Base-by-base conservation (phyloP, 2,329 filamentous ascomycete species). In the Aspergillus felis region DNA sequence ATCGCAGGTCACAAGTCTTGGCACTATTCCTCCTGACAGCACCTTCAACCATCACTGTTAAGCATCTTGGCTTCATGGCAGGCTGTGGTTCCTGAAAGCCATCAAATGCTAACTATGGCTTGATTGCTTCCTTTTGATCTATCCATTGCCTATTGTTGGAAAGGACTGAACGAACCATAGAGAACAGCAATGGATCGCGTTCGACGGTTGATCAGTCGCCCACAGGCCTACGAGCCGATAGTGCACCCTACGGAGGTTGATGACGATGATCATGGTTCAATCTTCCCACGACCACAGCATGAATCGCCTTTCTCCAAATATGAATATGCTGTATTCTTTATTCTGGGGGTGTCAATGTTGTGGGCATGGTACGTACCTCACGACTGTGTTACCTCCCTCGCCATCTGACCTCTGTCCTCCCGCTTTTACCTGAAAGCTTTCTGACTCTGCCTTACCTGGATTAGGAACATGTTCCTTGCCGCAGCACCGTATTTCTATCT, bases 391-490 rank as follows among this genome's bases (percentile, higher is more conserved):
- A 51, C 28, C 41, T 51, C 24, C 27, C 9, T 14, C 24, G 10
- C 35, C 3, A 44, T 17, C n/a, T 50, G 14, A 28, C 14, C 25
- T 25, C 8, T 20, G 12, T 35, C 50, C 25, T 8, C 29, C 6
- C 20, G 28, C 14, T 48, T 27, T 35, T 9, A 12, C 14, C 50
- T 14, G 38, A 14, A 50, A 25, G 25, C 25, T 49, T 29, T 50
- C 47, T 62, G 51, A 53, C 35, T 25, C 22, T 42, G 49, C 32
- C 55, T 44, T 17, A 20, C 41, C n/a, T 47, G 55, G 22, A n/a
- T 17, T 64, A 93, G 91, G 91, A 97, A 97, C 79, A 97, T 97
- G 93, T 97, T 97, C 74, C 85, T 97, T 65, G 93, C 94, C 49
- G 92, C 93, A 8, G 91, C 91, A 1, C 91, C 93, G 4, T 97